A percentile compares a stretch with the other conserved stretches of the same genome.
These are phyloP conservation scores for Fusarium musae DNA, from an alignment of 2,329 filamentous ascomycete genomes.

Conservation along the genomic window DNA sequence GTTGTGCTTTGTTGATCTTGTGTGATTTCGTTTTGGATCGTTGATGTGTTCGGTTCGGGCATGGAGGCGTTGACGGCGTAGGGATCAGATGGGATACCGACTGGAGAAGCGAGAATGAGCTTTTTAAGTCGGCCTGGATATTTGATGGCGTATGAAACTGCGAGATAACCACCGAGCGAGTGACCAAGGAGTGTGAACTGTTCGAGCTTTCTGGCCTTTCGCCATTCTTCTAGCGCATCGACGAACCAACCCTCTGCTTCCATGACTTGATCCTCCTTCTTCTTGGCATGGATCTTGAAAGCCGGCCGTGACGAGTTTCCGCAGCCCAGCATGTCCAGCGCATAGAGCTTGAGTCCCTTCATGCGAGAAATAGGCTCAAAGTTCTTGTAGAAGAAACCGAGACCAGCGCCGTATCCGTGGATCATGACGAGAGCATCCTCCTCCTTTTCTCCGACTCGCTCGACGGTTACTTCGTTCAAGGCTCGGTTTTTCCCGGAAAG, in stretches of 20 bases:
- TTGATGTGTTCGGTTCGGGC: conserved; percentile 79
- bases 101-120: conserved; percentile 92
- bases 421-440: conserved; percentile 94
- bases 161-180: conserved; percentile 93
- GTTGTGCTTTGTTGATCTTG: conserved; percentile 73
- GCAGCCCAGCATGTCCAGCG: conserved; percentile 95
- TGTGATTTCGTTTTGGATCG: conserved; percentile 80
- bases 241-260: conserved; percentile 98
- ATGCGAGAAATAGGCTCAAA: conserved; percentile 86
- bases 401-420: conserved; percentile 94
- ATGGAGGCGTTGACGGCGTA: conserved; percentile 85
- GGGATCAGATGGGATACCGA: conserved; percentile 94
- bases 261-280: conserved; percentile 79
- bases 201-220: conserved; percentile 86
- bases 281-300: conserved; percentile 87
- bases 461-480: conserved; percentile 92
- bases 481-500: conserved; percentile 87
- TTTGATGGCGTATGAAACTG: conserved; percentile 93
- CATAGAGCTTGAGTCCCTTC: conserved; percentile 88
- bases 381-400: conserved; percentile 99
- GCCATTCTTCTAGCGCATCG: conserved; percentile 96
- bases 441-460: conserved; percentile 80
- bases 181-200: conserved; percentile 94
- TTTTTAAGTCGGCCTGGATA: conserved; percentile 96
- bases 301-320: conserved; percentile 85